Base-by-base conservation (phyloP, 805 yeast species). In the Lipomyces chichibuensis region DNA sequence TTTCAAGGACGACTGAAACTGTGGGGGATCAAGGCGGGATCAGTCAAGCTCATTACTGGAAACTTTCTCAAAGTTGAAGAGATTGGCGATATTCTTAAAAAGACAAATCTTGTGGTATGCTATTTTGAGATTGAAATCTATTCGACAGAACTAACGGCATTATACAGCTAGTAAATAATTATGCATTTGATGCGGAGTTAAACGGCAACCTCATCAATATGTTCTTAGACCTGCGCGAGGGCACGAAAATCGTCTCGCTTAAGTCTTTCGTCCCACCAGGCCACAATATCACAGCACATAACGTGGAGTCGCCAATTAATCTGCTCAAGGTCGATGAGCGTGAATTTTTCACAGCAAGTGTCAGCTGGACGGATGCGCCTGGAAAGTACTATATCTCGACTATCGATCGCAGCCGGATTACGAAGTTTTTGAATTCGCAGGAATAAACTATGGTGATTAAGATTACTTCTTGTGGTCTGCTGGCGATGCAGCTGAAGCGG, bases 291-390 rank as follows among this genome's bases (percentile, higher is more conserved):
- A 80, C 85, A n/a, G 77, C 79, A 60, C 84, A 86, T 39, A 83
- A 84, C 66, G 76, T 82, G 14, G 85, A 81, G 20, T 82, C 86
- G 46, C 84, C 91, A 14, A 79, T 91, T 69, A 91, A 88, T 74
- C 82, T 87, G 72, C 80, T 92, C 64, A 80, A 80, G 54, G 92
- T 91, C 3, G 85, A 85, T 64, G 85, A 84, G 71, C 86, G 81
- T 69, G 84, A 84, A 74, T 88, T 92, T 71, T 87, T 85, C 20
- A 84, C 85, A 63, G 86, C 87, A 64, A 85, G 92, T 55, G 97
- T 93, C 8, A 89, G 96, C 58, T 92, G 98, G 98, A 92, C 97
- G 0, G 82, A 80, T 68, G 87, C 88, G 5, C 91, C 90, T 59
- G 92, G 92, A 63, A 87, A 85, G 9, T 92, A 90, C 77, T 93